Conservation (phyloP, 192 early-diverging fungal species). For the Pilaira anomala region DNA sequence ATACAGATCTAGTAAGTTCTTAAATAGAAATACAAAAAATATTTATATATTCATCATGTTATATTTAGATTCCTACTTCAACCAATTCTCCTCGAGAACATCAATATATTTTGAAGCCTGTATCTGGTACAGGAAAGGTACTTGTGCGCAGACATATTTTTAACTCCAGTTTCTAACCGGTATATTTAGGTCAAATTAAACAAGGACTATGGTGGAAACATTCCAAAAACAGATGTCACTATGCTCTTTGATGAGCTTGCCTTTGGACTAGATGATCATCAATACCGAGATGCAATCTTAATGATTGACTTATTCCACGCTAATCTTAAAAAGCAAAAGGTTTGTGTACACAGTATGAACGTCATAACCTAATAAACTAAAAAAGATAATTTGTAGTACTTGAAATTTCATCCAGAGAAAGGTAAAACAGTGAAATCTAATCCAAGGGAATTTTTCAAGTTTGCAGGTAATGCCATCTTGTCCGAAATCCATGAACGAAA, state of each 20-base stretch:
- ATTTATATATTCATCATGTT: too few relatives aligned
- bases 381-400: slow-evolving; percentile 55
- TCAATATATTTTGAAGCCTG: slow-evolving; percentile 74
- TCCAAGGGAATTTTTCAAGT: slow-evolving; percentile 70
- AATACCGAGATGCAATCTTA: slow-evolving; percentile 66
- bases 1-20: slow-evolving; percentile 28
- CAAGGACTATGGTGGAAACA: slow-evolving; percentile 18
- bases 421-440: slow-evolving; percentile 66
- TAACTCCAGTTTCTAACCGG: too few relatives aligned
- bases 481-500: slow-evolving; percentile 74
- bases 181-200: slow-evolving; percentile 22
- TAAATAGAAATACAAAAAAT: neutral
- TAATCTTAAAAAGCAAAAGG: slow-evolving; percentile 30
- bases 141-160: slow-evolving; percentile 36
- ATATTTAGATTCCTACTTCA: slow-evolving; percentile 44
- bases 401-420: slow-evolving; percentile 64
- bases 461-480: slow-evolving; percentile 61
- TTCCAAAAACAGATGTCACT: slow-evolving; percentile 48
- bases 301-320: slow-evolving; percentile 48
- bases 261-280: slow-evolving; percentile 72
- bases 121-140: slow-evolving; percentile 72
- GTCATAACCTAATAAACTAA: too few relatives aligned
- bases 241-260: slow-evolving; percentile 76
- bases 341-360: slow-evolving; percentile 3
- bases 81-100: slow-evolving; percentile 43